phyloP scores from a whole-genome alignment of 208 protist species.

The Acanthamoeba castellanii region DNA sequence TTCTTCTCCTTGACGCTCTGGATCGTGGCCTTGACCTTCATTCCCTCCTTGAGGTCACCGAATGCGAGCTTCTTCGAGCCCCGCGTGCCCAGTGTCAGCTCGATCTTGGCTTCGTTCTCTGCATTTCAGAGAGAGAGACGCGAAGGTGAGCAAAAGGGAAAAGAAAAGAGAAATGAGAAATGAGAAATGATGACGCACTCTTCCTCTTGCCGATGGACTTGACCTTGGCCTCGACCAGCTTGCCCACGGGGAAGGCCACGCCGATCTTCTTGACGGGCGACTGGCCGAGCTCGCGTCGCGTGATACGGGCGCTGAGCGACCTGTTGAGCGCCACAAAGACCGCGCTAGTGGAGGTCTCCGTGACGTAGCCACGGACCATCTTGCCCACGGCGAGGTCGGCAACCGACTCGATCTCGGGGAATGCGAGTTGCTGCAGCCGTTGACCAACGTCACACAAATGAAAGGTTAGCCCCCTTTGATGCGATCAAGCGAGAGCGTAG shows the following conservation, averaged over 20 bases:
- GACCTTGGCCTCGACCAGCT: constrained; percentile 43
- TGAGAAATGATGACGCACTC: neutral
- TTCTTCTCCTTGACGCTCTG: constrained; percentile 44
- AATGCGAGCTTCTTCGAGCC: neutral
- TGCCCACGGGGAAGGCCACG: constrained; percentile 44
- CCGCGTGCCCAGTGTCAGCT: neutral
- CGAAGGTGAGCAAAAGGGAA: neutral
- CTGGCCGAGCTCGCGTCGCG: neutral
- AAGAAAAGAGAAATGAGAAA: neutral
- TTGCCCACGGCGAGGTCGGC: constrained; percentile 25
- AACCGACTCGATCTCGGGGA: constrained; percentile 66
- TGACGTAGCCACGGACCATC: constrained; percentile 58
- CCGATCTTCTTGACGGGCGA: constrained; percentile 17
- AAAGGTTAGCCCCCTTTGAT: neutral
- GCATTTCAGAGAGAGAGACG: neutral
- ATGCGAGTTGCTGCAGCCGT: constrained; percentile 26
- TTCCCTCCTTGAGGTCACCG: constrained; percentile 74
- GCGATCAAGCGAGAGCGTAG: neutral
- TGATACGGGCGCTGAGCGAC: neutral
- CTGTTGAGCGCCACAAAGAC: constrained; percentile 54
- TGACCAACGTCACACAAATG: neutral
- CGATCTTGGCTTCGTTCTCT: constrained; percentile 22
- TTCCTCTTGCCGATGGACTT: neutral
- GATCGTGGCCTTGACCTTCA: constrained; percentile 71
- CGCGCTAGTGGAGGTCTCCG: neutral